Conservation (phyloP, 495 filamentous ascomycete species). For the Penicillium roqueforti region DNA sequence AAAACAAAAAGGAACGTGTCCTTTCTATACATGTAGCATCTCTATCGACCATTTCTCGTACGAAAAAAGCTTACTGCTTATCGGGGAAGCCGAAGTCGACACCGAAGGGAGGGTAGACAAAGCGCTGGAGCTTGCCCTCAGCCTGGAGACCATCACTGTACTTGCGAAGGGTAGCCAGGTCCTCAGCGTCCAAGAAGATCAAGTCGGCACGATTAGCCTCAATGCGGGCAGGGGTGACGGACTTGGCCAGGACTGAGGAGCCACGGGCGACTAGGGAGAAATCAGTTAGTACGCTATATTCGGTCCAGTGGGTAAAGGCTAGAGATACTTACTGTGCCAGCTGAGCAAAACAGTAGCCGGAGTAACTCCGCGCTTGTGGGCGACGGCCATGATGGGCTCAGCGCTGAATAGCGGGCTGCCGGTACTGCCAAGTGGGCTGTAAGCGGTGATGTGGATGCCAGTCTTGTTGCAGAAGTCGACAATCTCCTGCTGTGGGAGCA, state of each 20-base stretch:
- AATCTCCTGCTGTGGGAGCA: slow-evolving; percentile 80
- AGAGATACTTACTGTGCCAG: slow-evolving; percentile 59
- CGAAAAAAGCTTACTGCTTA: slow-evolving; percentile 39
- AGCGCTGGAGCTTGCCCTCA: slow-evolving; percentile 61
- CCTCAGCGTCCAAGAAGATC: slow-evolving; percentile 60
- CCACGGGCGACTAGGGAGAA: slow-evolving; percentile 57
- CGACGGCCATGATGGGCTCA: slow-evolving; percentile 63
- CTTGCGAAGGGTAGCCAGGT: slow-evolving; percentile 59
- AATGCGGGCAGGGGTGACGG: slow-evolving; percentile 69
- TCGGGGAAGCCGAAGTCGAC: slow-evolving; percentile 76
- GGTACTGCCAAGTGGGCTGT: slow-evolving; percentile 73
- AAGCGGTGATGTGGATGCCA: slow-evolving; percentile 73
- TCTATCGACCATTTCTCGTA: background rate
- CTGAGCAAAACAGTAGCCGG: slow-evolving; percentile 64
- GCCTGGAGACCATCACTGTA: slow-evolving; percentile 53
- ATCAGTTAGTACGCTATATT: background rate
- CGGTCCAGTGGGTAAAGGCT: background rate
- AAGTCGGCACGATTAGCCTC: slow-evolving; percentile 63
- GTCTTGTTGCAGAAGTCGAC: slow-evolving; percentile 69
- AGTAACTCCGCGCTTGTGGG: slow-evolving; percentile 61
- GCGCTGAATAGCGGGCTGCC: slow-evolving; percentile 68
- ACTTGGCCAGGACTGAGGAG: slow-evolving; percentile 74
- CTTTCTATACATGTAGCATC: background rate
- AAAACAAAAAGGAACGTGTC: background rate
- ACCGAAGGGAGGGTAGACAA: slow-evolving; percentile 75